A percentile compares a stretch with the other conserved stretches of the same genome.
Conservation (phyloP, 2,329 filamentous ascomycete species). For the Aspergillus phoenicis region DNA sequence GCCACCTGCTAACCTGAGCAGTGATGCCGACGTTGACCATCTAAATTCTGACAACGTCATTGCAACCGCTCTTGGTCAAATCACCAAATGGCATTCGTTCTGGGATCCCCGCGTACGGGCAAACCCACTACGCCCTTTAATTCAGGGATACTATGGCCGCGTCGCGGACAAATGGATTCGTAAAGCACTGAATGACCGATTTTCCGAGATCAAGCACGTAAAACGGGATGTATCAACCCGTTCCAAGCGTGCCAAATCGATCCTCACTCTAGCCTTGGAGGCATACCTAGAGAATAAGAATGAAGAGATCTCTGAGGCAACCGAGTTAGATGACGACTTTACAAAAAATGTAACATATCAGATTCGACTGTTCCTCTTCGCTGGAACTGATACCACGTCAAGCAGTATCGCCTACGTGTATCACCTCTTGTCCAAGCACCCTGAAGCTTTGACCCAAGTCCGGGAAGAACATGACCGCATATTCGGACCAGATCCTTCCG, state of each 20-base stretch:
- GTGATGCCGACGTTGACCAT: neutral
- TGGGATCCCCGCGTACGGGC: slow-evolving; percentile 4
- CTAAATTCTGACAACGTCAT: slow-evolving; percentile 6
- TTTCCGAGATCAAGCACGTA: neutral
- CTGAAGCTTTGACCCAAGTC: slow-evolving; percentile 38
- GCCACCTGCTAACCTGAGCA: too few relatives aligned
- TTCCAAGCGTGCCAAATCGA: slow-evolving; percentile 4
- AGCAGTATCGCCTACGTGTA: slow-evolving; percentile 37
- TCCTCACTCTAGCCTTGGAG: slow-evolving; percentile 8
- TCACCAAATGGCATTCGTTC: slow-evolving; percentile 5
- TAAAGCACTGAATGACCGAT: neutral
- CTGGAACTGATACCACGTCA: slow-evolving; percentile 32
- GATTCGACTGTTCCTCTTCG: slow-evolving; percentile 33
- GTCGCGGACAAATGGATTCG: slow-evolving; percentile 9
- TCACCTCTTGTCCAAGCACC: slow-evolving; percentile 41
- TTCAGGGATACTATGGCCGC: neutral
- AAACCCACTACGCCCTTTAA: neutral
- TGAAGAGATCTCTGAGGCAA: neutral
- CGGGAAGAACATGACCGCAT: slow-evolving; percentile 56
- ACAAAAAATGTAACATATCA: slow-evolving; percentile 5
- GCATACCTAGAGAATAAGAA: slow-evolving; percentile 3
- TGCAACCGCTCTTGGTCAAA: slow-evolving; percentile 1
- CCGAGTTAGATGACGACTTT: neutral
- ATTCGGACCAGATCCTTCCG: slow-evolving; percentile 48
- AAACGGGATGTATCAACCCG: neutral